Conservation (phyloP, 2,329 filamentous ascomycete genomes). For the Hirsutella minnesotensis region DNA sequence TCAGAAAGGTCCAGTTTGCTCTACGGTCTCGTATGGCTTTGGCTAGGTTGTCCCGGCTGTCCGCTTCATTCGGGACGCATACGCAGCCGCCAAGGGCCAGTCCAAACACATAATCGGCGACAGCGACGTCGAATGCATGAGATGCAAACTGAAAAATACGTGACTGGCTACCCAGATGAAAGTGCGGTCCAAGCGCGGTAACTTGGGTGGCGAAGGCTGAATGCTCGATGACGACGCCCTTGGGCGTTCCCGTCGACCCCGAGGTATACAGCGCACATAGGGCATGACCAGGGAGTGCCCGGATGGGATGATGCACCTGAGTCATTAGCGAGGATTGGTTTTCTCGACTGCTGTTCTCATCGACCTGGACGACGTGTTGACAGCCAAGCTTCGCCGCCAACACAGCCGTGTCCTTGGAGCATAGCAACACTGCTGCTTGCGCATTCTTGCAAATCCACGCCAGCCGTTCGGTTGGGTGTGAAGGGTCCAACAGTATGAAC, state of each 20-base stretch:
- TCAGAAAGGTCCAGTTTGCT: not conserved
- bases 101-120: not conserved
- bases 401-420: not conserved
- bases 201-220: not conserved
- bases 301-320: not conserved
- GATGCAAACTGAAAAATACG: not conserved
- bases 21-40: conserved; percentile 3
- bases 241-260: not conserved
- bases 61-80: conserved; percentile 4
- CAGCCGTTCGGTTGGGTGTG: conserved; percentile 2
- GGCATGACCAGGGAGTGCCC: not conserved
- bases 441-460: not conserved
- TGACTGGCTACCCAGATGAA: not conserved
- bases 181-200: not conserved
- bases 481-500: conserved; percentile 7
- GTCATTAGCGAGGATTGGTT: too few species aligned
- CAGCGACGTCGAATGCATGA: not conserved
- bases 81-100: conserved; percentile 2
- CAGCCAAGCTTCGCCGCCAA: not conserved
- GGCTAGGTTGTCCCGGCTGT: conserved; percentile 5
- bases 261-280: not conserved
- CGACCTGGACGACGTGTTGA: too few species aligned
- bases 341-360: too few species aligned
- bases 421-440: not conserved
- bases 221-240: not conserved